Evolutionary conservation across 345 rosid species (phyloP), one percentile per base, ranked within the genome.

Genomic region (Gossypium bickii): DNA sequence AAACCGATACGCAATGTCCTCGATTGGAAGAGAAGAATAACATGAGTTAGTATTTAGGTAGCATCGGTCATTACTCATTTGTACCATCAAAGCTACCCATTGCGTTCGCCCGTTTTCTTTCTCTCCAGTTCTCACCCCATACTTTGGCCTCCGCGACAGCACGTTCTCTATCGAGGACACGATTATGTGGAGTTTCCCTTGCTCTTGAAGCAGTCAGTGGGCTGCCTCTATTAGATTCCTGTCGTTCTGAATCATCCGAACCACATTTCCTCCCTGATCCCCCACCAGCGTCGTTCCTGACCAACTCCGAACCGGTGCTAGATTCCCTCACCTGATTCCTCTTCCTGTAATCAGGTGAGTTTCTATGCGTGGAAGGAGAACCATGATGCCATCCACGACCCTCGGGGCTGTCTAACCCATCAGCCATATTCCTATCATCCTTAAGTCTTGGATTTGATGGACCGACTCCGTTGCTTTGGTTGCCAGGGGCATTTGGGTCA

Each of bases 71-170:
- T 34, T 34, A 34, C 41, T 34, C 41, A 15, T 90, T 88, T 61
- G 93, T 82, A 75, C 89, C 84, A 78, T 94, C 97, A 45, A 92
- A 92, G 83, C 97, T 94, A 27, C 93, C 92, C 73, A 86, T 81
- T 53, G 89, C 85, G 27, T 85, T 83, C 47, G 89, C 94, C 38
- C 93, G 83, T 79, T 93, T 95, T 77, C 83, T 91, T 80, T 91
- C 98, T 73, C 99, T 87, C 98, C 90, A 92, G 77, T 95, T 92
- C 86, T 95, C 97, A 22, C 99, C 99, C 99, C 99, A 93, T 58
- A 95, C 98, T 75, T 93, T 95, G 0, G 99, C 99, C 73, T 87
- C 98, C 0, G 99, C 99, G 9, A 95, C 99, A 3, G 99, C 99
- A 8, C 96, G 85, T 81, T 95, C 97, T 80, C 99, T 89, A 81